These are phyloP conservation scores for Exophiala mesophila DNA, from an alignment of 2,329 filamentous ascomycete genomes.

Conservation along the genomic window DNA sequence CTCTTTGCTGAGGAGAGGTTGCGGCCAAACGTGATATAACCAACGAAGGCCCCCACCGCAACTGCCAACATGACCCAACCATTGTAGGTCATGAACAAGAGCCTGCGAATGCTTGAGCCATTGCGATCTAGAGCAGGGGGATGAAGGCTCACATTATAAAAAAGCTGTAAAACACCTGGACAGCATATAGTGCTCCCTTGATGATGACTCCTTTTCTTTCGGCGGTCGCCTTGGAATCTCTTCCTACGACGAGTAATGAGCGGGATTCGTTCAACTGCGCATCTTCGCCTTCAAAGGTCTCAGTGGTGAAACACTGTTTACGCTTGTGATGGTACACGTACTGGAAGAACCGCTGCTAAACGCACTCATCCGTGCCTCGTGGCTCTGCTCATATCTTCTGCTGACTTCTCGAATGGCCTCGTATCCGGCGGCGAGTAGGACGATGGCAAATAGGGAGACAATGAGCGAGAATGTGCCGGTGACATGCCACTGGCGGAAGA, in stretches of 20 bases:
- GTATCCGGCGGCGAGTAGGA: conserved; percentile 84
- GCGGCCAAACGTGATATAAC: conserved; percentile 76
- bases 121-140: neutral
- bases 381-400: conserved; percentile 65
- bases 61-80: conserved; percentile 95
- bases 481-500: conserved; percentile 89
- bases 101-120: conserved; percentile 50
- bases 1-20: conserved; percentile 69
- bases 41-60: conserved; percentile 79
- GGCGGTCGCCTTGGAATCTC: conserved; percentile 55
- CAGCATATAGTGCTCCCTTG: conserved; percentile 78
- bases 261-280: conserved; percentile 44
- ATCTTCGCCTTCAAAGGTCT: conserved; percentile 23
- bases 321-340: conserved; percentile 17
- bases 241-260: conserved; percentile 73
- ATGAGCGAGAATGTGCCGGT: conserved; percentile 68
- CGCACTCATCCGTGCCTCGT: conserved; percentile 38
- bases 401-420: conserved; percentile 77
- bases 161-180: conserved; percentile 97
- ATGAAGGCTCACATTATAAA: conserved; percentile 80
- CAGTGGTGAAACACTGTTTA: conserved; percentile 13
- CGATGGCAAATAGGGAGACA: conserved; percentile 74
- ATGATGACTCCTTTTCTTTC: conserved; percentile 67
- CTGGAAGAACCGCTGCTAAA: conserved; percentile 22
- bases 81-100: conserved; percentile 99